Base-by-base conservation (phyloP, 2,329 filamentous ascomycete species). In the Acrocalymma vagum region DNA sequence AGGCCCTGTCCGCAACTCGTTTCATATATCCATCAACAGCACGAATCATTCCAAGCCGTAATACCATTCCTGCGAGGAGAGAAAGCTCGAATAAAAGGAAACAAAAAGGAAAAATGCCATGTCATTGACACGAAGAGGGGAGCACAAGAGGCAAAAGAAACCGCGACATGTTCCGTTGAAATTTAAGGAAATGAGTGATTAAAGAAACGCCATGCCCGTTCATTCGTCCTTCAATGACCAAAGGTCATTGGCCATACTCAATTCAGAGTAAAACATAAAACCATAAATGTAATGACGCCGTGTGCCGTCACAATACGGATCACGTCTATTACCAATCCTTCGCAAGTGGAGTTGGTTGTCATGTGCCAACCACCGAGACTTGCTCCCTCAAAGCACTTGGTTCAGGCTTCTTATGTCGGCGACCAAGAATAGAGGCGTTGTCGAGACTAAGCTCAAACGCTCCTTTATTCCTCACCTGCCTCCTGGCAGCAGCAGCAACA, bases 361-460 rank as follows among this genome's bases (percentile, higher is more conserved):
- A 67, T 62, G 53, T 63, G 14, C 63, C 62, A 3, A 56, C 58
- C 18, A 60, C 65, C 5, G 60, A 55, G 13, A 75, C 60, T 45
- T 75, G 62, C 46, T 77, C 67, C 49, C 77, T 63, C 58, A 80
- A 51, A 4, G 70, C 67, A 53, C 76, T 79, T 1, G 69, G 70
- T 38, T 68, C 70, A 3, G 51, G 50, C 65, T 77, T 78, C 68
- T 79, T 82, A 18, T 76, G 76, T 51, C 84, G 75, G 57, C 92
- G 83, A 21, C 92, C 92, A 4, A 99, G 76, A 35, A 99, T 72
- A 2, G 92, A 97, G 1, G 94, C 89, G 40, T 94, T 94, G 53
- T 95, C 90, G 24, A 99, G 75, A 63, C 85, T 96, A 30, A 99
- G 80, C 71, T 99, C 94, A 55, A 99, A 99, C 0, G 88, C 85